Evolutionary conservation across 768 basidiomycete genomes (phyloP).

Genomic region (Clitopilus passeckerianus): DNA sequence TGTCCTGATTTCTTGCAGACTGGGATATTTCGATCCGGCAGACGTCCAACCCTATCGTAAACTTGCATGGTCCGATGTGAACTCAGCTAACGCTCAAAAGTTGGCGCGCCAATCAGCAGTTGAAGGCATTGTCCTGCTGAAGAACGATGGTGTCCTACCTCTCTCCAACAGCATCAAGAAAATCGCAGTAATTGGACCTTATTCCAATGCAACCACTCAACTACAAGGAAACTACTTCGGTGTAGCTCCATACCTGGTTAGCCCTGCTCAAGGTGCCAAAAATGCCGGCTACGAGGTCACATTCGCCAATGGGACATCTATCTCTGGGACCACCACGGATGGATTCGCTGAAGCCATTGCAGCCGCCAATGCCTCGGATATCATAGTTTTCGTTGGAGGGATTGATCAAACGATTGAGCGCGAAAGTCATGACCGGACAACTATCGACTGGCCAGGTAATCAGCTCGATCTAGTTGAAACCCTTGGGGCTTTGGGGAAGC

Average conservation of each 20-base stretch:
- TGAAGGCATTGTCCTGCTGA: conserved; percentile 56
- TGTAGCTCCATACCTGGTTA: conserved; percentile 49
- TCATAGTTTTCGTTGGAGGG: conserved; percentile 48
- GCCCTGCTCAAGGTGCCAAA: conserved; percentile 43
- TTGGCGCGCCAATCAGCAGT: conserved; percentile 47
- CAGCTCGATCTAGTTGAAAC: conserved; percentile 46
- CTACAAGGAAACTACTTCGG: conserved; percentile 60
- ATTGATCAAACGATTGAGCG: conserved; percentile 45
- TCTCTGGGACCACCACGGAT: conserved; percentile 28
- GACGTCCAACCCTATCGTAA: conserved; percentile 45
- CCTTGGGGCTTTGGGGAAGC: conserved; percentile 42
- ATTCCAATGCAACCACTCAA: conserved; percentile 47
- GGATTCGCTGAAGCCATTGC: conserved; percentile 49
- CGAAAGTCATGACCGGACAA: conserved; percentile 42
- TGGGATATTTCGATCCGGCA: conserved; percentile 54
- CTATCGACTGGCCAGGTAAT: conserved; percentile 50
- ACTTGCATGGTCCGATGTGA: conserved; percentile 42
- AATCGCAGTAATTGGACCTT: conserved; percentile 57
- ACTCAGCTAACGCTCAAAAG: conserved; percentile 37
- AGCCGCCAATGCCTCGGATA: conserved; percentile 43
- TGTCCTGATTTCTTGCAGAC: conserved; percentile 22
- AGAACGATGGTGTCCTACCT: conserved; percentile 60
- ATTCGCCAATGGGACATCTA: conserved; percentile 36
- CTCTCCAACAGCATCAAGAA: conserved; percentile 38
- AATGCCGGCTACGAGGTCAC: conserved; percentile 41